Percentiles rank a stretch among this genome's conserved stretches.
Conservation (phyloP, 345 rosid genomes). For the Rhodomyrtus tomentosa region DNA sequence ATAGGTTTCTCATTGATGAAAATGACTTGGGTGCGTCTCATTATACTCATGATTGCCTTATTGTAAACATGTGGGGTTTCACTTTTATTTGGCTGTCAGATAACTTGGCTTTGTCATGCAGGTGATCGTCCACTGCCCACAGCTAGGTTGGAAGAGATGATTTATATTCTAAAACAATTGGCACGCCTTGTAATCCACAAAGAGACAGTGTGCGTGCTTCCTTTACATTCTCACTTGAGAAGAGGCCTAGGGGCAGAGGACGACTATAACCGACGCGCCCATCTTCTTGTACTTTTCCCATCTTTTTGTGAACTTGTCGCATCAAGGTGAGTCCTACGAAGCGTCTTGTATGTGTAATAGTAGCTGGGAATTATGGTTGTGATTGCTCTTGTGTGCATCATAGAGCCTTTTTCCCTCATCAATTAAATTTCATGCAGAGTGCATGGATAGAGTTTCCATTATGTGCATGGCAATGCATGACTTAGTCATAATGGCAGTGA, state of each 20-base stretch:
- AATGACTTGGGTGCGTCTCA: constrained; percentile 45
- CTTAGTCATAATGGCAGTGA: neutral
- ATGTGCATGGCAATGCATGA: neutral
- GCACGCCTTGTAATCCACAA: constrained; percentile 44
- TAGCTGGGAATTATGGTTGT: neutral
- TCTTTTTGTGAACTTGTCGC: constrained; percentile 79
- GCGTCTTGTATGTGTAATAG: neutral
- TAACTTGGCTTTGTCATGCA: constrained; percentile 13
- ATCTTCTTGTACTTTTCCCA: constrained; percentile 79
- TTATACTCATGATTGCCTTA: neutral
- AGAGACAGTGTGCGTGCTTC: constrained; percentile 63
- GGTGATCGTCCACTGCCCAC: constrained; percentile 62
- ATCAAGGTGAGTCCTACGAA: constrained; percentile 41
- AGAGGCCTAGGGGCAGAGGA: constrained; percentile 26
- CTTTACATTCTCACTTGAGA: constrained; percentile 44
- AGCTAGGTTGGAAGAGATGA: constrained; percentile 75
- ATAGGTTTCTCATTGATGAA: constrained; percentile 63
- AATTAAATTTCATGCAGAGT: neutral
- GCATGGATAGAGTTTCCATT: neutral
- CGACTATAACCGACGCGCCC: constrained; percentile 29
- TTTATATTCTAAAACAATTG: constrained; percentile 54
- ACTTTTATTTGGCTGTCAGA: neutral
- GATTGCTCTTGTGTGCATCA: neutral
- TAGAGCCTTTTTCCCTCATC: neutral
- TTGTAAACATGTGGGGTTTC: neutral